Percentiles rank a stretch among this genome's conserved stretches.
phyloP scores from a whole-genome alignment of 352 stramenopile genomes.

The Blastocystis sp. region DNA sequence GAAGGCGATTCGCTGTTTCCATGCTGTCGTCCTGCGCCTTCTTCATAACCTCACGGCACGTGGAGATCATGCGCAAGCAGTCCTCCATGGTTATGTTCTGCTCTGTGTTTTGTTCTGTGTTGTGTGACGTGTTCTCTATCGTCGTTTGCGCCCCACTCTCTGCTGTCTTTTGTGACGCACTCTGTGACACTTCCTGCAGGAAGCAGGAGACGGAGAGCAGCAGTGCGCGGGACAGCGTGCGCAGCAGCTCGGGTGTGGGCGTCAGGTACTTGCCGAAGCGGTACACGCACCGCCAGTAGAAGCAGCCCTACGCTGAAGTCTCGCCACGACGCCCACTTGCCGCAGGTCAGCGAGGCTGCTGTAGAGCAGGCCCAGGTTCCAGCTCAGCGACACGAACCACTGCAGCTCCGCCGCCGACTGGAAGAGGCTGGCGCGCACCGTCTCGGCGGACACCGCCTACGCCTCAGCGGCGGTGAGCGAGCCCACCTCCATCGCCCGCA shows the following conservation, averaged over 20 bases:
- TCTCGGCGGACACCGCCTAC: not conserved
- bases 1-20: not conserved
- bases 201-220: slow-evolving; percentile 34
- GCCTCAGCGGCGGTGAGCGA: not conserved
- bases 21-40: not conserved
- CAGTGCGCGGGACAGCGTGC: slow-evolving; percentile 10
- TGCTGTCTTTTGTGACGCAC: not conserved
- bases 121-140: too few relatives aligned
- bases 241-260: not conserved
- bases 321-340: not conserved
- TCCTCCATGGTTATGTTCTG: not conserved
- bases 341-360: not conserved
- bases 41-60: not conserved
- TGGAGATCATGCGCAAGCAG: slow-evolving; percentile 10
- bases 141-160: not conserved
- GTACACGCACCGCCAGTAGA: slow-evolving; percentile 58
- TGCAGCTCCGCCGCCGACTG: slow-evolving; percentile 4
- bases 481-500: not conserved
- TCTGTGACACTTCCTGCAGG: not conserved
- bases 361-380: slow-evolving; percentile 27
- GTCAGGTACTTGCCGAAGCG: not conserved
- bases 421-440: not conserved
- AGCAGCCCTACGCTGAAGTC: not conserved
- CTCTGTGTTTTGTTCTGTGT: not conserved
- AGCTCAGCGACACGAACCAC: slow-evolving; percentile 44